A percentile compares a stretch with the other conserved stretches of the same genome.
Conservation (phyloP, 257 asterid genomes). For the Plantago elongata region DNA sequence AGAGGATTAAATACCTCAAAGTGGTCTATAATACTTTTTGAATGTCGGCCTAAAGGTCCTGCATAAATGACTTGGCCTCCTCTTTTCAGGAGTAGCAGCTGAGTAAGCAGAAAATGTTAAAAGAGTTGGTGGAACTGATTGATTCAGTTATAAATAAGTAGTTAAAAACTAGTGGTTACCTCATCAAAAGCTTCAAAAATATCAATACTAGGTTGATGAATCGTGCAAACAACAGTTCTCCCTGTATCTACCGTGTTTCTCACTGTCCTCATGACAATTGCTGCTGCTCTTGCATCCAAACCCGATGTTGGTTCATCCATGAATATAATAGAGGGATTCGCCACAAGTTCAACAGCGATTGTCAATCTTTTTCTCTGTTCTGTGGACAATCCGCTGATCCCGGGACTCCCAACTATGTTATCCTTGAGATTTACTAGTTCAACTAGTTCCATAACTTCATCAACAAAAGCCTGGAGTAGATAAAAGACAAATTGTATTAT, state of each 20-base stretch:
- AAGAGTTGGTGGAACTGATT: background rate
- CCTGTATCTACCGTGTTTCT: conserved; percentile 77
- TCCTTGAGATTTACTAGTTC: conserved; percentile 58
- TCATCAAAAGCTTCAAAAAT: conserved; percentile 73
- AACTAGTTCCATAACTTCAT: conserved; percentile 68
- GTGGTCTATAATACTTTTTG: conserved; percentile 45
- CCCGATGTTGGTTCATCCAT: conserved; percentile 85
- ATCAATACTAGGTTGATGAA: conserved; percentile 75
- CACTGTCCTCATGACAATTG: conserved; percentile 73
- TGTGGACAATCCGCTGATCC: conserved; percentile 60
- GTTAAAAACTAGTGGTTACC: conserved; percentile 22
- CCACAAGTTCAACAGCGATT: conserved; percentile 72
- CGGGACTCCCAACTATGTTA: conserved; percentile 66
- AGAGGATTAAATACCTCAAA: conserved; percentile 43
- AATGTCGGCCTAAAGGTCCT: conserved; percentile 61
- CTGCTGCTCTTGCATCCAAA: conserved; percentile 71
- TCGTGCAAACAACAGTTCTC: conserved; percentile 76
- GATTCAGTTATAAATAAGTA: background rate
- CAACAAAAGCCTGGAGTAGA: conserved; percentile 49
- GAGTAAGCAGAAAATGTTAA: conserved; percentile 3
- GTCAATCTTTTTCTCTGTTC: conserved; percentile 69
- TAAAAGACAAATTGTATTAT: background rate
- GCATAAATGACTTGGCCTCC: conserved; percentile 75
- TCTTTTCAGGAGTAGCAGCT: conserved; percentile 65
- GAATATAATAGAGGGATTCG: conserved; percentile 76